Evolutionary conservation across 768 basidiomycete species (phyloP).

Genomic region (Boletus rex-veris): DNA sequence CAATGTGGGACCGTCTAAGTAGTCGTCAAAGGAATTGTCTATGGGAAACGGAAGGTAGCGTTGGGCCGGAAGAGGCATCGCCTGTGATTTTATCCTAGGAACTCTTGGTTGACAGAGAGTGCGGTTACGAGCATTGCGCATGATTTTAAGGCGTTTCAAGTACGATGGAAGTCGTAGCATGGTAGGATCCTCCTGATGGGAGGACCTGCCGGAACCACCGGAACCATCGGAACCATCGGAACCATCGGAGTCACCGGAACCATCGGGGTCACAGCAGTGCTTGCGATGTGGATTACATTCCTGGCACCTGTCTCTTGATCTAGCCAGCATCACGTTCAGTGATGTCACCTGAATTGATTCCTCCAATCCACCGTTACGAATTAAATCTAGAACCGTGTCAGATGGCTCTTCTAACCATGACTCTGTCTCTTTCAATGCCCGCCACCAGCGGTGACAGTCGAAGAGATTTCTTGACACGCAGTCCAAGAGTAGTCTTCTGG

Average conservation of each 20-base stretch:
- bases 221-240: neutral
- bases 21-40: too few relatives aligned
- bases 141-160: too few relatives aligned
- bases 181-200: neutral
- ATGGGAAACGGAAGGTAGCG: too few relatives aligned
- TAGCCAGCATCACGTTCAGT: neutral
- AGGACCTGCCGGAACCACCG: neutral
- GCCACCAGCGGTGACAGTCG: neutral
- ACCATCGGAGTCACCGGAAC: neutral
- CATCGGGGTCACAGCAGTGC: neutral
- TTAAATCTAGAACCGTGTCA: neutral
- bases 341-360: neutral
- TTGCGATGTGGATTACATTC: neutral
- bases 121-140: too few relatives aligned
- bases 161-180: neutral
- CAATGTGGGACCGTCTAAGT: too few relatives aligned
- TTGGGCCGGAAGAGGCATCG: too few relatives aligned
- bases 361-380: neutral
- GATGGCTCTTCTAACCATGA: slow-evolving; percentile 3
- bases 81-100: too few relatives aligned
- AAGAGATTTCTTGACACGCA: neutral
- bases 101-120: too few relatives aligned
- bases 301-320: slow-evolving; percentile 2
- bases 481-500: neutral
- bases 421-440: neutral